Conservation (phyloP, 805 yeast species). For the Kuraishia piskuri region DNA sequence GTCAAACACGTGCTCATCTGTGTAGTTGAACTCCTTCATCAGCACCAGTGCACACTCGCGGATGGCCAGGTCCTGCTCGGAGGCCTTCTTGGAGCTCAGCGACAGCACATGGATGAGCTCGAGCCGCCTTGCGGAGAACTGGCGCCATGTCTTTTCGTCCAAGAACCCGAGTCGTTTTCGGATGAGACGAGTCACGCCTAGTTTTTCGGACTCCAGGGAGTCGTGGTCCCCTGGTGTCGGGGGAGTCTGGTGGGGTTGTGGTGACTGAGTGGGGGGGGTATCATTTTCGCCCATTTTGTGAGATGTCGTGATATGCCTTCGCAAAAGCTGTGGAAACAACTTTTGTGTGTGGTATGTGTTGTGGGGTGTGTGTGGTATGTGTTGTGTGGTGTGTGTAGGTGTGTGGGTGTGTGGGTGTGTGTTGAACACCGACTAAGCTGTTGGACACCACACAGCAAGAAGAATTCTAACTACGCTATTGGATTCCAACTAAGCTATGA, state of each 20-base stretch:
- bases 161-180: constrained; percentile 59
- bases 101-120: constrained; percentile 76
- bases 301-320: not conserved
- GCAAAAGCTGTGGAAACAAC: not conserved
- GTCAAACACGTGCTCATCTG: constrained; percentile 49
- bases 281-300: not conserved
- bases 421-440: too few species aligned
- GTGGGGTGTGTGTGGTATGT: too few species aligned
- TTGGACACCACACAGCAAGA: too few species aligned
- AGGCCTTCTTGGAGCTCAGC: constrained; percentile 62
- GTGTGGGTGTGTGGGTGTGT: too few species aligned
- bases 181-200: constrained; percentile 21
- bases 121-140: constrained; percentile 81
- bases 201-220: not conserved
- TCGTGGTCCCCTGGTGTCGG: not conserved
- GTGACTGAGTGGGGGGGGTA: not conserved
- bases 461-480: too few species aligned
- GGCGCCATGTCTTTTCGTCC: constrained; percentile 83
- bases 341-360: too few species aligned
- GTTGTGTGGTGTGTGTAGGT: too few species aligned
- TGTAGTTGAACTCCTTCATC: constrained; percentile 70
- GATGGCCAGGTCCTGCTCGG: constrained; percentile 85
- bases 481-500: too few species aligned
- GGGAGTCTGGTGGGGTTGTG: not conserved
- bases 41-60: constrained; percentile 68